phyloP scores from a whole-genome alignment of 768 basidiomycete genomes.

The Lactifluus pinguis region DNA sequence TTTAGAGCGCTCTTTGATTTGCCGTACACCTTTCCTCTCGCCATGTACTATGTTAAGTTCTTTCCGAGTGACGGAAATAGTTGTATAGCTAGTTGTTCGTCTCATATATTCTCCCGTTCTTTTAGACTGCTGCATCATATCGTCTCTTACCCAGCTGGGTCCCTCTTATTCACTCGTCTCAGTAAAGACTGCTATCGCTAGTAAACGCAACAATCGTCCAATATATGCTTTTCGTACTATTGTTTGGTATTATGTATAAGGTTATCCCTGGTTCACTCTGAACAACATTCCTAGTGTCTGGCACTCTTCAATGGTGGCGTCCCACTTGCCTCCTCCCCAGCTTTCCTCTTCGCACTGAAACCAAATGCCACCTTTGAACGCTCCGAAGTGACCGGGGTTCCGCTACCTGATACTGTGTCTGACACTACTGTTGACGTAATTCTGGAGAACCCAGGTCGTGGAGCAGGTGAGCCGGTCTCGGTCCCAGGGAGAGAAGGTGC shows the following conservation, averaged over 20 bases:
- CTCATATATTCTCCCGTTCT: neutral
- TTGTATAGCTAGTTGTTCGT: conserved; percentile 7
- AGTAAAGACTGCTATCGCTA: neutral
- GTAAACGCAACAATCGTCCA: neutral
- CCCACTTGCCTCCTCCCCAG: conserved; percentile 55
- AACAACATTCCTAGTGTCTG: neutral
- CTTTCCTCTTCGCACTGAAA: conserved; percentile 74
- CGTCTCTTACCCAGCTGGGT: neutral
- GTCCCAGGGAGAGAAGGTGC: conserved; percentile 29
- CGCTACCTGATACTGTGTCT: conserved; percentile 32
- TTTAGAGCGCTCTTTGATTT: neutral
- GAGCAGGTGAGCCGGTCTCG: conserved; percentile 51
- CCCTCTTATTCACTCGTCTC: neutral
- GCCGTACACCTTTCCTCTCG: neutral
- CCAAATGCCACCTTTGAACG: conserved; percentile 71
- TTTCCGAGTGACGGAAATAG: conserved; percentile 2
- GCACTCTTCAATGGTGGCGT: conserved; percentile 57
- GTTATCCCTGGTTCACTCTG: neutral
- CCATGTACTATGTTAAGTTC: conserved; percentile 3
- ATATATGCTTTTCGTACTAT: neutral
- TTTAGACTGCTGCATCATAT: neutral
- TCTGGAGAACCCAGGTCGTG: conserved; percentile 68
- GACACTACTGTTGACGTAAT: conserved; percentile 53
- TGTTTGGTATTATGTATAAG: conserved; percentile 8
- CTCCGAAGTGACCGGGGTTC: conserved; percentile 54